phyloP scores from a whole-genome alignment of 2,329 filamentous ascomycete genomes.

The Macroventuria anomochaeta region DNA sequence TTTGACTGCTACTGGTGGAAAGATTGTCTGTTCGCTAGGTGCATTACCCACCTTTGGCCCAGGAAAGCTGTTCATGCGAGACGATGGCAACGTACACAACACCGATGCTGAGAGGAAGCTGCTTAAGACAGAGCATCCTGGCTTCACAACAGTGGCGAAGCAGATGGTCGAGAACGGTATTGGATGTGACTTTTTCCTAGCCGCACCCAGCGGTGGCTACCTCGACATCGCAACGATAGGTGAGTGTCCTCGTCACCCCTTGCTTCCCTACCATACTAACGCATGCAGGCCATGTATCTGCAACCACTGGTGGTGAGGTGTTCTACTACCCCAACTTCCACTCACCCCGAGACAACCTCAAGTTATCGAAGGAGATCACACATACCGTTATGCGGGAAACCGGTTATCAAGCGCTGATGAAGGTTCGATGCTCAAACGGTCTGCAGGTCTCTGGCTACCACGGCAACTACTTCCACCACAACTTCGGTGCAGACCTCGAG shows the following conservation, averaged over 20 bases:
- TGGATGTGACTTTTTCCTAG: constrained; percentile 93
- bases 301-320: constrained; percentile 90
- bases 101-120: constrained; percentile 93
- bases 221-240: constrained; percentile 91
- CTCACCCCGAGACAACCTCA: constrained; percentile 80
- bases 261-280: constrained; percentile 3
- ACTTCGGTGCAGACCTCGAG: constrained; percentile 91
- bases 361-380: constrained; percentile 82
- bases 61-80: constrained; percentile 81
- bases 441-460: constrained; percentile 93
- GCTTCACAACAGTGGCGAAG: constrained; percentile 83
- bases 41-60: constrained; percentile 93
- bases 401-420: constrained; percentile 95
- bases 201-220: constrained; percentile 87
- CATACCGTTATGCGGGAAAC: constrained; percentile 89
- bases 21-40: constrained; percentile 85
- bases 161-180: constrained; percentile 88
- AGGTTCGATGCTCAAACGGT: constrained; percentile 96
- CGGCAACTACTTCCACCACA: constrained; percentile 95
- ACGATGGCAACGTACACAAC: constrained; percentile 80
- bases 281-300: constrained; percentile 74
- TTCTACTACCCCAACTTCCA: constrained; percentile 99
- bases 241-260: constrained; percentile 49
- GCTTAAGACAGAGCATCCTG: constrained; percentile 86
- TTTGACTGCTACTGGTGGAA: constrained; percentile 85